phyloP scores from a whole-genome alignment of 441 rosid species.

The Biscutella laevigata region DNA sequence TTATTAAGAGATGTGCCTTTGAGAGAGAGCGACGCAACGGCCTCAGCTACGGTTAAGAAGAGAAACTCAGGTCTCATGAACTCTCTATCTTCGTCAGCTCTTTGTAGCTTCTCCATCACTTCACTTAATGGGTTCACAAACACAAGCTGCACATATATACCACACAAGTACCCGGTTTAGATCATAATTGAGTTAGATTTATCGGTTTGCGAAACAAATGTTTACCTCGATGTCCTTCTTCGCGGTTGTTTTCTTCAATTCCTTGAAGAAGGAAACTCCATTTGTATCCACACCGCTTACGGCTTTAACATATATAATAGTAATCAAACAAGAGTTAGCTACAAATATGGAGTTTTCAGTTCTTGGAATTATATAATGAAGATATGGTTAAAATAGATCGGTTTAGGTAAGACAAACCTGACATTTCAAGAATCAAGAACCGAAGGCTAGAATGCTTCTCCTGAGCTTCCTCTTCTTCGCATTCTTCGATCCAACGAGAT shows the following conservation, averaged over 20 bases:
- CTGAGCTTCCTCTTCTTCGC: slow-evolving; percentile 41
- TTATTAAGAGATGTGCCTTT: slow-evolving; percentile 41
- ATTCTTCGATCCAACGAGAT: slow-evolving; percentile 80
- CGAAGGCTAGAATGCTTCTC: slow-evolving; percentile 41
- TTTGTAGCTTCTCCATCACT: slow-evolving; percentile 70
- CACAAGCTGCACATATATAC: slow-evolving; percentile 52
- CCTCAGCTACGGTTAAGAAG: slow-evolving; percentile 75
- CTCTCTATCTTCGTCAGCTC: slow-evolving; percentile 41
- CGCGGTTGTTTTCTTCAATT: slow-evolving; percentile 52
- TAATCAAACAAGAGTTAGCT: background rate
- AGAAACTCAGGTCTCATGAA: slow-evolving; percentile 47
- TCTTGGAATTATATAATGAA: background rate
- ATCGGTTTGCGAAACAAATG: background rate
- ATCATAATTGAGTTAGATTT: background rate
- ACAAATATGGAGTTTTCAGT: background rate
- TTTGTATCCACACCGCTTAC: slow-evolving; percentile 79
- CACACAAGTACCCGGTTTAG: background rate
- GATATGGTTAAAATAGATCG: background rate
- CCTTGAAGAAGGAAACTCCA: slow-evolving; percentile 62
- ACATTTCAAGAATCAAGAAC: slow-evolving; percentile 62
- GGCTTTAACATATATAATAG: slow-evolving; percentile 34
- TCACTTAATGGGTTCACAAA: slow-evolving; percentile 85
- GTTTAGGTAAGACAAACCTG: slow-evolving; percentile 36
- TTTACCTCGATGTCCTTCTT: slow-evolving; percentile 49
- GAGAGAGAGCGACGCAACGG: slow-evolving; percentile 60